Percentiles rank a stretch among this genome's conserved stretches.
Conservation (phyloP, 257 asterid species). For the Solanum rostratum region DNA sequence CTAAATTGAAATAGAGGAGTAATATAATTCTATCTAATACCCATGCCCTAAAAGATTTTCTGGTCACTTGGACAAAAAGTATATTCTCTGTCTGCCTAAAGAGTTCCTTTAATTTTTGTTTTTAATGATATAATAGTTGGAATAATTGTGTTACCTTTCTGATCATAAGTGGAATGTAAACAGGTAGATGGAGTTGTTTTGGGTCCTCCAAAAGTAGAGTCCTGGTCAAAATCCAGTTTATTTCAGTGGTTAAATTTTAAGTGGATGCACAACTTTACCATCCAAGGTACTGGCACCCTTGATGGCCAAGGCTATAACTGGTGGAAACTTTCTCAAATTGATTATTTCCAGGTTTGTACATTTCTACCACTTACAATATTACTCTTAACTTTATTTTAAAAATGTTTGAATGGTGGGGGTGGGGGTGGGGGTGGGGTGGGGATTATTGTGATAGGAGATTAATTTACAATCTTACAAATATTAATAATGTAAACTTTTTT, state of each 20-base stretch:
- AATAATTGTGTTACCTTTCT: background rate
- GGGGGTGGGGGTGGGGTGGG: background rate
- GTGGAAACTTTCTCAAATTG: constrained; percentile 44
- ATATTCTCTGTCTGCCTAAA: background rate
- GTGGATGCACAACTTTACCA: constrained; percentile 57
- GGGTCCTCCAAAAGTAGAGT: constrained; percentile 51
- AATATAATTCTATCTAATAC: background rate
- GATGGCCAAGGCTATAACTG: constrained; percentile 84
- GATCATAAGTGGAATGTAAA: background rate
- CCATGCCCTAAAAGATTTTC: background rate
- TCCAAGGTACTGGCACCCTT: constrained; percentile 61
- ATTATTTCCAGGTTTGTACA: constrained; percentile 22
- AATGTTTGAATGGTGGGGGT: background rate
- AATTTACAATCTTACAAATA: background rate
- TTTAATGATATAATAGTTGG: background rate
- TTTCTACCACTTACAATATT: background rate
- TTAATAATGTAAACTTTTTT: background rate
- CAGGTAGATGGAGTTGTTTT: constrained; percentile 62
- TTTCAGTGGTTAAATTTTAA: constrained; percentile 75
- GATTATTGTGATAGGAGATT: background rate
- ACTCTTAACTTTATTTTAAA: background rate
- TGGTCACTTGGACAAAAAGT: background rate
- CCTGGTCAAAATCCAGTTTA: constrained; percentile 57
- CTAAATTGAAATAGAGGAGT: too few species aligned
- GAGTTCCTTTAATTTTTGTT: background rate